Conservation (phyloP, 1,284 basidiomycete genomes). For the Microbotryum violaceum region DNA sequence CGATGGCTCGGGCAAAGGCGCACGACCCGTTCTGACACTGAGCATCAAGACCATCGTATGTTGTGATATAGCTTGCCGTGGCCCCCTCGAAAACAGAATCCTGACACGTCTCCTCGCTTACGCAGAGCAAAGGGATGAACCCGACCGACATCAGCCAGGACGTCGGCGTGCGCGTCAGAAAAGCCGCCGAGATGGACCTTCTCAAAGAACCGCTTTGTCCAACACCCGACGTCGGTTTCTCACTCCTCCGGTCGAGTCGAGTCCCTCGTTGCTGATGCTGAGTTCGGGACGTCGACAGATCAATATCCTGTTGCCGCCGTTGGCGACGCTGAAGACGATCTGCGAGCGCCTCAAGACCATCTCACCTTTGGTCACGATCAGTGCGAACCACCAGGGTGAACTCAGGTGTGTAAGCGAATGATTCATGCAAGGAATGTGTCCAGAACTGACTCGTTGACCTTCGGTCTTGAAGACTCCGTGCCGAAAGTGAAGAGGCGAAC, state of each 20-base stretch:
- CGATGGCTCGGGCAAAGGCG: conserved; percentile 14
- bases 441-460: background rate
- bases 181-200: conserved; percentile 36
- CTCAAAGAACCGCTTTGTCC: conserved; percentile 40
- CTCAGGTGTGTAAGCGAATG: conserved; percentile 9
- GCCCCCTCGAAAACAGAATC: background rate
- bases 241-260: too few species aligned
- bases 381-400: conserved; percentile 24
- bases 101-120: background rate
- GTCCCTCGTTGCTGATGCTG: background rate
- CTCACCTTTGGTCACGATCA: conserved; percentile 24
- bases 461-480: conserved; percentile 12
- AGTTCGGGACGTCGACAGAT: conserved; percentile 15
- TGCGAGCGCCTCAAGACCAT: conserved; percentile 38
- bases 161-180: conserved; percentile 38
- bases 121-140: conserved; percentile 29
- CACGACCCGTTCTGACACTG: conserved; percentile 38
- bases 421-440: background rate
- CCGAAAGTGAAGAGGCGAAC: conserved; percentile 30
- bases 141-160: conserved; percentile 38
- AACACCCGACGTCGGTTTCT: conserved; percentile 34
- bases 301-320: conserved; percentile 37
- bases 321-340: conserved; percentile 36
- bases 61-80: background rate
- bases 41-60: conserved; percentile 32